Percentiles rank a stretch among this genome's conserved stretches.
These are phyloP conservation scores for Raffaelea ambrosiae DNA, from an alignment of 2,329 filamentous ascomycete species.

Conservation along the genomic window DNA sequence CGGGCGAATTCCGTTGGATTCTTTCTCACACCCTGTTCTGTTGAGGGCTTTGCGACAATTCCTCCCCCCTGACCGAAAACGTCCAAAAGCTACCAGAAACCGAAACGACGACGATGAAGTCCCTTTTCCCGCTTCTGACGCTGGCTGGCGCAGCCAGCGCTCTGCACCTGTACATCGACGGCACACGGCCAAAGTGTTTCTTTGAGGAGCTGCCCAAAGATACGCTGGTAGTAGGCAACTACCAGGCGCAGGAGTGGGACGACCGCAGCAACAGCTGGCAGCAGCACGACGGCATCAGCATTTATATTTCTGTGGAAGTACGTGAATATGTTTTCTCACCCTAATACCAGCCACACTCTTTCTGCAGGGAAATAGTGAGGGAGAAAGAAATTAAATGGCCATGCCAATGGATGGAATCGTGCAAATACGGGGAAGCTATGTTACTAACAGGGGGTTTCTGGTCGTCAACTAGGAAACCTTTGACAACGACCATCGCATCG, in stretches of 20 bases:
- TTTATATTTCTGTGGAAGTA: slow-evolving; percentile 87
- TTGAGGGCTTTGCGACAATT: too few relatives aligned
- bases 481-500: slow-evolving; percentile 94
- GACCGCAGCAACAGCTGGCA: slow-evolving; percentile 59
- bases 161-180: slow-evolving; percentile 94
- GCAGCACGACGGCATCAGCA: slow-evolving; percentile 65
- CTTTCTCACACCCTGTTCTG: too few relatives aligned
- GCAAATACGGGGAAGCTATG: too few relatives aligned
- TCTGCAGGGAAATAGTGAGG: too few relatives aligned
- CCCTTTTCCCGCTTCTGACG: slow-evolving; percentile 56
- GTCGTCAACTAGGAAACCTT: slow-evolving; percentile 80
- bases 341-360: too few relatives aligned
- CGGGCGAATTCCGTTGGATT: too few relatives aligned
- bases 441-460: not conserved
- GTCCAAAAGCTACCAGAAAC: too few relatives aligned
- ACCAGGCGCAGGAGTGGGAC: slow-evolving; percentile 78
- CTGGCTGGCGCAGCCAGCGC: slow-evolving; percentile 63
- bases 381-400: too few relatives aligned
- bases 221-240: slow-evolving; percentile 90
- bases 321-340: slow-evolving; percentile 18
- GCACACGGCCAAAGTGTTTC: slow-evolving; percentile 83
- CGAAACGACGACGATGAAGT: slow-evolving; percentile 41
- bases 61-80: too few relatives aligned
- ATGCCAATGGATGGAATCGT: too few relatives aligned
- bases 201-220: slow-evolving; percentile 97